Base-by-base conservation (phyloP, 306 rosid genomes). In the Rubus idaeus region DNA sequence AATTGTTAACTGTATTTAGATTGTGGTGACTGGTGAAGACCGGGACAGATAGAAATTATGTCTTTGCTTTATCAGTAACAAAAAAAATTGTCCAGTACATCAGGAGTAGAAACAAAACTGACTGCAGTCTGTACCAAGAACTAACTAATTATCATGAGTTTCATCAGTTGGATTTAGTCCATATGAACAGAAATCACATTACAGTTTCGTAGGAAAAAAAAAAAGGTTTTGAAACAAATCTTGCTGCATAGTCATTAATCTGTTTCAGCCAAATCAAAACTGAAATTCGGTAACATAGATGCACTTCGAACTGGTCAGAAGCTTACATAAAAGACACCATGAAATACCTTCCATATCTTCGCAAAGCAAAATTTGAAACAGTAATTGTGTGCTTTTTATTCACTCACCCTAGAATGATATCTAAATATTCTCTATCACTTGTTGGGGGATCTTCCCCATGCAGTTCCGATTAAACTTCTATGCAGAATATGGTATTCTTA, bases 401-500 rank as follows among this genome's bases (percentile, higher is more conserved):
- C 37, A 8, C 23, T 51, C 16, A 4, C 40, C 46, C 40, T 23
- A 30, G 20, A n/a, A 17, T 18, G 50, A 67, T 23, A 62, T 62
- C 70, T 65, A 35, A 45, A 57, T 62, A 81, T 9, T 71, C 61
- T 11, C 77, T 40, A 39, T 20, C 62, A 35, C 30, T 47, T 64
- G 71, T 5, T 20, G 67, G 81, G 81, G 56, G 71, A 51, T 51
- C 76, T 46, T 77, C 73, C 70, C 17, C 76, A 4, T 51, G 50
- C 51, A 56, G 63, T 55, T 78, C 26, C 18, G 10, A 23, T 53
- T 52, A 2, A 76, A 68, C 70, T 47, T 83, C 78, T 76, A 91
- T 45, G 97, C 96, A 68, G 96, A 91, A 83, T 75, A 84, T 42
- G 97, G 97, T 66, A 91, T 77, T 84, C 78, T 91, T 58, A 80